phyloP scores from a whole-genome alignment of 1,139 yeast species.

The Pichia kudriavzevii region DNA sequence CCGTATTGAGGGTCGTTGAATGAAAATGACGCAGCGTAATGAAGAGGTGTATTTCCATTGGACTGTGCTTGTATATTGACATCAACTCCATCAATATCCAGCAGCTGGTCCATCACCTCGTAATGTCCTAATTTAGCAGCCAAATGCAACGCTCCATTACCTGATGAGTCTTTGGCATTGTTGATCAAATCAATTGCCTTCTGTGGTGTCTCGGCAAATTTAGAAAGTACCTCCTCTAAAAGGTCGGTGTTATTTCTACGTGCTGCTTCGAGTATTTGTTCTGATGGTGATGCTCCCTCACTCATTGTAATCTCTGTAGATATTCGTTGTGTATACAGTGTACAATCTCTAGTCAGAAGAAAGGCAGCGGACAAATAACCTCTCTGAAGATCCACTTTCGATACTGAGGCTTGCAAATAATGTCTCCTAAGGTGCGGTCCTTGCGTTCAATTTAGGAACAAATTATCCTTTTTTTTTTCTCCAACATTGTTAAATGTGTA shows the following conservation, averaged over 20 bases:
- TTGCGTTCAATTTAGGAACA: no score
- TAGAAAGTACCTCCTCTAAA: constrained; percentile 46
- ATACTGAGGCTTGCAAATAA: no score
- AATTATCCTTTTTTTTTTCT: no score
- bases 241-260: constrained; percentile 84
- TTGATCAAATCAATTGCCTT: constrained; percentile 59
- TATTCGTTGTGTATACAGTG: no score
- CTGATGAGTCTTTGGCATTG: constrained; percentile 64
- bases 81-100: constrained; percentile 88
- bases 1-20: constrained; percentile 83
- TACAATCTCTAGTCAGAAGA: no score
- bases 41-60: constrained; percentile 85
- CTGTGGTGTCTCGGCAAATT: constrained; percentile 37
- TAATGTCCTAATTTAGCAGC: constrained; percentile 77
- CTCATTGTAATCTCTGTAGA: constrained; percentile 18
- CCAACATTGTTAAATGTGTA: no score
- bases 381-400: no score
- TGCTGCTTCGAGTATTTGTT: constrained; percentile 80
- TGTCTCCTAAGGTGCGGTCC: no score
- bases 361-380: no score
- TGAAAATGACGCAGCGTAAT: constrained; percentile 72
- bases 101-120: constrained; percentile 74
- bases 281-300: constrained; percentile 66
- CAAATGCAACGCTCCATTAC: constrained; percentile 77
- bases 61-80: constrained; percentile 68